These are phyloP conservation scores for Chimonanthus salicifolius DNA, from an alignment of 164 flowering plant genomes.

Conservation along the genomic window DNA sequence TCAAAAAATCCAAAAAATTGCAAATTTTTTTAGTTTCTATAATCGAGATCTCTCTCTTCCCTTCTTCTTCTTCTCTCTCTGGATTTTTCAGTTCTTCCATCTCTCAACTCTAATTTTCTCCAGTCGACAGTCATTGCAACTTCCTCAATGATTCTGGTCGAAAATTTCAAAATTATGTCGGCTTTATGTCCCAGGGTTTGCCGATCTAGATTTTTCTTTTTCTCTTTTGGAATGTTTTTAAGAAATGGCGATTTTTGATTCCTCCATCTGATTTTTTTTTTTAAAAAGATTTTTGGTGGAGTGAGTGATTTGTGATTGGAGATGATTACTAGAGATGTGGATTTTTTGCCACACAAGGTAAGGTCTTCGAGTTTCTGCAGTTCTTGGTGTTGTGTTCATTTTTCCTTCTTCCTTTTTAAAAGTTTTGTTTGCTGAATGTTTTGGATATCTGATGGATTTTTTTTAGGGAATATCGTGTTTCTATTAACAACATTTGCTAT, in stretches of 20 bases:
- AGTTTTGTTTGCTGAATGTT: no score
- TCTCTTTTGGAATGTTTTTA: not conserved
- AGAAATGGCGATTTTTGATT: not conserved
- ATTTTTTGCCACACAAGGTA: not conserved
- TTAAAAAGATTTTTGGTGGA: not conserved
- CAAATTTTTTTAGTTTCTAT: not conserved
- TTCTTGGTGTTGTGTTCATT: no score
- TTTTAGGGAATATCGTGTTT: no score
- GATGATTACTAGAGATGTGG: conserved; percentile 18
- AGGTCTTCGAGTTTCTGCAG: not conserved
- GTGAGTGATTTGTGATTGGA: conserved; percentile 8
- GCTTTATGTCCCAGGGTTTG: not conserved
- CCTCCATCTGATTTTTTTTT: not conserved
- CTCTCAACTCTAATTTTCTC: no score
- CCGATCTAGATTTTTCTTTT: conserved; percentile 3
- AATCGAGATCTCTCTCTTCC: no score
- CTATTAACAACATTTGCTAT: not conserved
- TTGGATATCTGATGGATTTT: not conserved
- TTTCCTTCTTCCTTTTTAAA: no score
- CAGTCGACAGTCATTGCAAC: no score
- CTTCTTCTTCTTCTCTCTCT: no score
- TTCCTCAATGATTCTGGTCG: no score
- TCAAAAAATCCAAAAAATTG: not conserved
- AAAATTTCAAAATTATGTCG: no score
- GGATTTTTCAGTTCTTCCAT: no score